Evolutionary conservation across 148 eudicot genomes (phyloP), one percentile per base, ranked within the genome.

Genomic region (Fagopyrum homotropicum): DNA sequence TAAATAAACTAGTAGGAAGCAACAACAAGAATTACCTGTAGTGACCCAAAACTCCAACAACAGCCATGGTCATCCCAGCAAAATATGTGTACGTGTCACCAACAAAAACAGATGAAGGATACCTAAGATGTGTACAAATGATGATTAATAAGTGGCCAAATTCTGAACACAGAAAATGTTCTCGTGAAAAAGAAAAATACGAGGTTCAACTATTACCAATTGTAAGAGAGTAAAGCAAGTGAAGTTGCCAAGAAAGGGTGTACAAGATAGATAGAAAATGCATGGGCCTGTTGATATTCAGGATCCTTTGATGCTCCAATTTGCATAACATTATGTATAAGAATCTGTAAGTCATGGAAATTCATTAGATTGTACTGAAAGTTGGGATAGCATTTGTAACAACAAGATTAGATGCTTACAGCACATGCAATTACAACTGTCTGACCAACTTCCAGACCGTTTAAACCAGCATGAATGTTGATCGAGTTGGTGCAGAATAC

Each of bases 391-490:
- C 15, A 63, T 72, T 7, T 26, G 35, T 47, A 72, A 26, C 44
- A 69, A 54, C 29, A 72, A 80, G 60, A 43, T 72, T 73, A 49
- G 68, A 73, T 51, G 72, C 96, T 92, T 90, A 95, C 98, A 77
- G 96, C 98, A 82, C 80, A 80, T 64, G 98, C 89, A 78, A 86
- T 90, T 45, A 95, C 92, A 78, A 92, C 88, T 30, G 98, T 95
- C 87, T 95, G 98, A 76, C 98, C 98, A 89, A 90, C 98, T 92
- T 95, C 98, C 54, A 95, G 89, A 82, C 98, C 98, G 76, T 95
- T 95, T 73, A 95, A 64, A 79, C 98, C 98, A 80, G 98, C 98
- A 84, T 95, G 98, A 78, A 95, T 95, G 81, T 92, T 95, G 79
- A 92, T 90, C 30, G 96, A 92, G 73, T 95, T 95, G 71, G 98